phyloP scores from a whole-genome alignment of 1,284 basidiomycete genomes.

The Schizopora paradoxa region DNA sequence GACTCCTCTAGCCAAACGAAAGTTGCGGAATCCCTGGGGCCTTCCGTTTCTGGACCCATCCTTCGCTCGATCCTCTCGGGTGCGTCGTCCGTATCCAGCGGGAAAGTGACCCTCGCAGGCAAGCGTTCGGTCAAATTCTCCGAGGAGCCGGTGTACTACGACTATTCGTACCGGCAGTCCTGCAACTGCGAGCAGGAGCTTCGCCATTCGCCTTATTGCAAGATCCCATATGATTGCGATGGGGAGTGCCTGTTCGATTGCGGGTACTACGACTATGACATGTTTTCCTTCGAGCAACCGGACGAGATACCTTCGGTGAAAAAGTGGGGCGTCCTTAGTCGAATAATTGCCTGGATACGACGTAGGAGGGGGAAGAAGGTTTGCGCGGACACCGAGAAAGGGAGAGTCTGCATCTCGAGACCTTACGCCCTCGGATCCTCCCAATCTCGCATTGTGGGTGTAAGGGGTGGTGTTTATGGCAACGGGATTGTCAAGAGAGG shows the following conservation, averaged over 20 bases:
- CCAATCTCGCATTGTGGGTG: constrained; percentile 1
- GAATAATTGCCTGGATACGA: constrained; percentile 15
- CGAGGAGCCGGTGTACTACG: constrained; percentile 17
- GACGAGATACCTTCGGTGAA: constrained; percentile 14
- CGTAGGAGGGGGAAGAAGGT: constrained; percentile 6
- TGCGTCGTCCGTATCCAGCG: constrained; percentile 16
- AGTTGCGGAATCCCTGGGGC: constrained; percentile 9
- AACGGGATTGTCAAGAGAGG: no score
- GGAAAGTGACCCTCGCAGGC: constrained; percentile 13
- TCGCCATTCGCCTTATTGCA: constrained; percentile 10
- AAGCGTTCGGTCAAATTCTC: constrained; percentile 19
- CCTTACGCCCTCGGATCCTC: constrained; percentile 12
- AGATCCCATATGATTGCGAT: constrained; percentile 13
- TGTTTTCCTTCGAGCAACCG: constrained; percentile 18
- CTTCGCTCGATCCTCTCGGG: constrained; percentile 16
- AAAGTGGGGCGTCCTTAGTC: constrained; percentile 15
- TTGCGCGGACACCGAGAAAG: constrained; percentile 15
- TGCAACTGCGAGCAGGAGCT: constrained; percentile 4
- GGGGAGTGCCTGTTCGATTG: constrained; percentile 15
- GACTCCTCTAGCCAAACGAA: constrained; percentile 53
- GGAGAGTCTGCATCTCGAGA: constrained; percentile 12
- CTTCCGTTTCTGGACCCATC: no score
- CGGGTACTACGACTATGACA: constrained; percentile 15
- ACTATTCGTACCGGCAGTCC: constrained; percentile 17
- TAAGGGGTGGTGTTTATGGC: no score